phyloP scores from a whole-genome alignment of 305 asterid genomes.

The Salvia sclarea region DNA sequence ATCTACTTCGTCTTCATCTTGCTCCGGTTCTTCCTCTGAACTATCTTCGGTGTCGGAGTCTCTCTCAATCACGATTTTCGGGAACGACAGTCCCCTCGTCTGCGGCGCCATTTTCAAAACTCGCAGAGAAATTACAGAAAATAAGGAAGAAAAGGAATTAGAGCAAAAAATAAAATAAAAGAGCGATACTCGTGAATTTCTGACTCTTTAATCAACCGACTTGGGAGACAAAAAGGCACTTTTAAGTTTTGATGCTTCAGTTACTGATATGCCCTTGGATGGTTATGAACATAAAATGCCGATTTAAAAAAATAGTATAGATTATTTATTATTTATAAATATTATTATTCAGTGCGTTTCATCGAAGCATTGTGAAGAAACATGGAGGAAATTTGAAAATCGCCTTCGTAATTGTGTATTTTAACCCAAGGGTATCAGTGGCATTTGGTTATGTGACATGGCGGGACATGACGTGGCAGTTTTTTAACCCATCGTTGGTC shows the following conservation, averaged over 20 bases:
- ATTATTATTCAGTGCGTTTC: too few relatives aligned
- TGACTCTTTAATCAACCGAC: conserved; percentile 31
- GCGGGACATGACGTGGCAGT: conserved; percentile 46
- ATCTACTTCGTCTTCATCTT: conserved; percentile 26
- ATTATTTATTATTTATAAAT: too few relatives aligned
- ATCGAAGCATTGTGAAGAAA: neutral
- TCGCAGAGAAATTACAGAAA: neutral
- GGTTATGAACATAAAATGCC: too few relatives aligned
- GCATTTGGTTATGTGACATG: conserved; percentile 16
- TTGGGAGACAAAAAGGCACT: conserved; percentile 22
- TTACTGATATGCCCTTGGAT: conserved; percentile 15
- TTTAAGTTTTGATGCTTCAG: neutral
- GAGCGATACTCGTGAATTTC: neutral
- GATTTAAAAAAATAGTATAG: too few relatives aligned
- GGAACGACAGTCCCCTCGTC: conserved; percentile 47
- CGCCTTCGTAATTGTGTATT: too few relatives aligned
- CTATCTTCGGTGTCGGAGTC: conserved; percentile 52
- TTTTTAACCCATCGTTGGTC: conserved; percentile 28
- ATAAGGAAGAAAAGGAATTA: neutral
- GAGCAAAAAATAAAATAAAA: neutral
- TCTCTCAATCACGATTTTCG: conserved; percentile 48
- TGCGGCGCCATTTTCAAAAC: conserved; percentile 53
- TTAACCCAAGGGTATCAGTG: conserved; percentile 23
- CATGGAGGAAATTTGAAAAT: too few relatives aligned
- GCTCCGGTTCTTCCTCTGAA: conserved; percentile 40